phyloP scores from a whole-genome alignment of 257 asterid species.

The Lantana camara region DNA sequence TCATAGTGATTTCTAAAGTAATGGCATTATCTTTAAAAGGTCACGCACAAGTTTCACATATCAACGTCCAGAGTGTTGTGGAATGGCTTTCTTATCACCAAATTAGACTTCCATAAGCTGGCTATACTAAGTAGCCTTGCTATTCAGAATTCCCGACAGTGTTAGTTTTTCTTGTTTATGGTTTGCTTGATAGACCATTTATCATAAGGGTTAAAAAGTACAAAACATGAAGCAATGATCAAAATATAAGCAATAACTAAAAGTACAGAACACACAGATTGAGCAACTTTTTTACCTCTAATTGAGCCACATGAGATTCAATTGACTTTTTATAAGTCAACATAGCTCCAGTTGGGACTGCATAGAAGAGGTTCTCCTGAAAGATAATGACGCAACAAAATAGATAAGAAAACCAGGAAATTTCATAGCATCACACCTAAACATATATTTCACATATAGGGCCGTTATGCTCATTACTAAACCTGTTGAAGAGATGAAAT shows the following conservation, averaged over 20 bases:
- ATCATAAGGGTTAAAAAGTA: neutral
- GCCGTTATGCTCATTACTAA: too few species aligned
- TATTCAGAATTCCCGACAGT: constrained; percentile 4
- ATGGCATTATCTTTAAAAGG: neutral
- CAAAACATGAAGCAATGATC: constrained; percentile 27
- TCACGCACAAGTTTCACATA: constrained; percentile 1
- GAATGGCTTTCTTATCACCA: neutral
- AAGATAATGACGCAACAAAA: constrained; percentile 23
- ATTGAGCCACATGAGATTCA: constrained; percentile 56
- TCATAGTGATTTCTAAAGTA: neutral
- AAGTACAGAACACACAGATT: constrained; percentile 14
- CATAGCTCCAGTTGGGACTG: constrained; percentile 67
- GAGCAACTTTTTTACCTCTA: constrained; percentile 59
- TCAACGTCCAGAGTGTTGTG: neutral
- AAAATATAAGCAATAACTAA: constrained; percentile 14
- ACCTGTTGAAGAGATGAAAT: too few species aligned
- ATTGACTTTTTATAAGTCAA: constrained; percentile 65
- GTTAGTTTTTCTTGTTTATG: constrained; percentile 1
- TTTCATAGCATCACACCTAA: neutral
- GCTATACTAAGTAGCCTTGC: neutral
- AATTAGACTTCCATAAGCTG: neutral
- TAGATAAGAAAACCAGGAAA: constrained; percentile 22
- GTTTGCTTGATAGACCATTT: constrained; percentile 4
- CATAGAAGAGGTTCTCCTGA: constrained; percentile 83
- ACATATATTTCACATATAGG: too few species aligned